Evolutionary conservation across 768 basidiomycete genomes (phyloP).

Genomic region (Boletus rubescentipes): DNA sequence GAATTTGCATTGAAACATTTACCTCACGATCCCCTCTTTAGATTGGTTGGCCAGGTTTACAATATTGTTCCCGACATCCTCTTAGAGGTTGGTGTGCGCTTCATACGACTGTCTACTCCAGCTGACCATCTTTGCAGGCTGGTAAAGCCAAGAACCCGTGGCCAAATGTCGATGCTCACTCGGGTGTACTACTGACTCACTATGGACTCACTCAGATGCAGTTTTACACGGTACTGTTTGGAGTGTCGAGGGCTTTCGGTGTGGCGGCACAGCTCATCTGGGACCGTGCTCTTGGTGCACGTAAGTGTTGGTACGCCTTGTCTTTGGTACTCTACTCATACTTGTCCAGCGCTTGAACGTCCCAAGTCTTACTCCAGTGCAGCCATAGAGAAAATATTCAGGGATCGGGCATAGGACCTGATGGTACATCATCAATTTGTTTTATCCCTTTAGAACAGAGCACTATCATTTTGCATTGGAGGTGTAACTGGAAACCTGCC

Average conservation of each 20-base stretch:
- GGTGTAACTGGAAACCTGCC: no score
- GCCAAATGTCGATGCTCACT: constrained; percentile 98
- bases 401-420: constrained; percentile 30
- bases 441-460: no score
- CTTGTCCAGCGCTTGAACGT: constrained; percentile 69
- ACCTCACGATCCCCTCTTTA: constrained; percentile 87
- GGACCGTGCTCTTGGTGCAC: constrained; percentile 91
- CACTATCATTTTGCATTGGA: no score
- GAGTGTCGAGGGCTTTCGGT: constrained; percentile 93
- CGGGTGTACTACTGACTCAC: constrained; percentile 82
- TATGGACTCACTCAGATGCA: constrained; percentile 89
- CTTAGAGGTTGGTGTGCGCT: constrained; percentile 55
- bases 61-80: constrained; percentile 88
- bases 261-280: constrained; percentile 88
- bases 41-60: constrained; percentile 88
- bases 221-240: constrained; percentile 97
- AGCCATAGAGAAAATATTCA: constrained; percentile 79
- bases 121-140: constrained; percentile 44
- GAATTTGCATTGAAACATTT: constrained; percentile 87
- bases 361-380: constrained; percentile 89
- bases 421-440: no score
- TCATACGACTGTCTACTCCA: neutral
- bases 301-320: constrained; percentile 44
- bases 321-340: neutral
- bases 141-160: constrained; percentile 93